A percentile compares a stretch with the other conserved stretches of the same genome.
Evolutionary conservation across 2,329 filamentous ascomycete species (phyloP).

Genomic region (Stagonosporopsis rhizophila): DNA sequence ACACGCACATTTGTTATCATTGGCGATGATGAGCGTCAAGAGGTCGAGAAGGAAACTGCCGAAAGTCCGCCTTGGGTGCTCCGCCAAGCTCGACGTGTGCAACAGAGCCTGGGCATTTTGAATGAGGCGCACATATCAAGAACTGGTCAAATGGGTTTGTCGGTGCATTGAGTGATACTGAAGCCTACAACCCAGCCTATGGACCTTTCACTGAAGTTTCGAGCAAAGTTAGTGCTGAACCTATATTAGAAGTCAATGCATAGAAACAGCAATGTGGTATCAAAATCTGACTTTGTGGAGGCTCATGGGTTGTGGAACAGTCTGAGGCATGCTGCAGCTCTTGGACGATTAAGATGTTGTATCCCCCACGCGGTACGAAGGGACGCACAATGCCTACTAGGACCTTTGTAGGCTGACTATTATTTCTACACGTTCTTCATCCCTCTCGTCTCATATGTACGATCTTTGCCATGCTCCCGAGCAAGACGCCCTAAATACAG

Average conservation of each 20-base stretch:
- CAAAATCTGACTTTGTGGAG: too few relatives aligned
- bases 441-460: neutral
- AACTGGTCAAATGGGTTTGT: neutral
- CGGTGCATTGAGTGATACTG: neutral
- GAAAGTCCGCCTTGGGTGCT: neutral
- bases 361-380: too few relatives aligned
- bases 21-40: neutral
- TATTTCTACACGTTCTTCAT: neutral
- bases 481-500: neutral
- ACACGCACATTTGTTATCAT: neutral
- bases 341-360: too few relatives aligned
- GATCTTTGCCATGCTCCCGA: neutral
- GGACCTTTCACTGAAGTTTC: too few relatives aligned
- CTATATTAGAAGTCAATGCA: too few relatives aligned
- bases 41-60: neutral
- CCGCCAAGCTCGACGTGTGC: constrained; percentile 11
- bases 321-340: too few relatives aligned
- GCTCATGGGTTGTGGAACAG: too few relatives aligned
- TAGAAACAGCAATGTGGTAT: too few relatives aligned
- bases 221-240: too few relatives aligned
- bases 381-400: too few relatives aligned
- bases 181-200: too few relatives aligned
- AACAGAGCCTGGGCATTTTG: neutral
- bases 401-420: neutral
- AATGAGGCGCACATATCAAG: neutral